Evolutionary conservation across 345 rosid genomes (phyloP), one percentile per base, ranked within the genome.

Genomic region (Arabis hirsuta): DNA sequence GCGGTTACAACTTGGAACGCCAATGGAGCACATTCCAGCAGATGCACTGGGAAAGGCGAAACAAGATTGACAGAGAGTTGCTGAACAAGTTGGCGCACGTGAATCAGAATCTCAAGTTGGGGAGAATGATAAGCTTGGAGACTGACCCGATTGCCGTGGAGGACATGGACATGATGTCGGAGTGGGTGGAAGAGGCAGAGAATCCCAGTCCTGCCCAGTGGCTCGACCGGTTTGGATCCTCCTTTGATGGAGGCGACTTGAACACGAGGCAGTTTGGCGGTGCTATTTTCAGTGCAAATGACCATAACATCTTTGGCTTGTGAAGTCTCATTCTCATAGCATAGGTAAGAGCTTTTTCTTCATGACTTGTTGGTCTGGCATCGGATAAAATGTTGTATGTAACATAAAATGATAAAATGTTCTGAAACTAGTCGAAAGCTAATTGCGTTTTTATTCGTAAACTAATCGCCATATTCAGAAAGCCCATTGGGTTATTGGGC

Each of bases 81-180:
- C 67, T 88, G 81, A 90, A 78, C 60, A 93, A 88, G 64, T 82
- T 88, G 61, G 79, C 71, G 29, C 88, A 85, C 42, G 81, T 90
- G 48, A 86, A 84, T 78, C 88, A 85, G 82, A 92, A 92, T 65
- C 94, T 92, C 55, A 89, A 80, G 82, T 72, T 92, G 55, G 86
- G 79, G 39, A 89, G 85, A 76, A 62, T 73, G 54, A 84, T 63
- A 62, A 36, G 83, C n/a, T 11, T 56, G 13, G 98, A 92, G 78
- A 72, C 78, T 4, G 90, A 92, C 71, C 88, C 86, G 8, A 83
- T 88, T 62, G 89, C 74, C 20, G 61, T 73, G 22, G 95, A 90
- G 3, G 98, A 92, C 78, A 88, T 90, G 1, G 96, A 92, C 73
- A 90, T 90, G 98, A 88, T 91, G 54, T 92, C 95, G 3, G 98